Base-by-base conservation (phyloP, 345 rosid genomes). In the Cochlearia excelsa region DNA sequence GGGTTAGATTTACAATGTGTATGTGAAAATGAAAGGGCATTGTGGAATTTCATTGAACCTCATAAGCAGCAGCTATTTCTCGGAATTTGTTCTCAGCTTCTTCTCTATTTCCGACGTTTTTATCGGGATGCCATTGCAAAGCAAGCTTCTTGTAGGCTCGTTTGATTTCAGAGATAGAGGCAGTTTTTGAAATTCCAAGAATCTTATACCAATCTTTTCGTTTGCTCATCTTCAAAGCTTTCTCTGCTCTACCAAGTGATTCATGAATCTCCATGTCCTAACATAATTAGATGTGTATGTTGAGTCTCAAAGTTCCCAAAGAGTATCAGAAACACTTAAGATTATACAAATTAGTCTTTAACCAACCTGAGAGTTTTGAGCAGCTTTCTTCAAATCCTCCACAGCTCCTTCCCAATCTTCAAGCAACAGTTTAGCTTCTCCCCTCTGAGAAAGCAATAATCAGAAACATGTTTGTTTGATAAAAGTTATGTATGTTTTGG, bases 351-450 rank as follows among this genome's bases (percentile, higher is more conserved):
- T 3, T 23, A 30, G 51, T 31, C 26, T 70, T 57, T 51, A 51
- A 52, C 84, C 42, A 75, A 93, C 97, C 96, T 90, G 96, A 51
- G 97, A 87, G 56, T 60, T 67, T 71, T 90, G 84, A 69, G 97
- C 95, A 6, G 96, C 99, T 30, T 84, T 66, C 66, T 87, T 87
- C 40, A 90, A 67, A 77, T 94, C 99, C 42, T 79, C 86, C 52
- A 94, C 88, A 33, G 99, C 99, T 69, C 99, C 99, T 82, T 90
- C 97, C 92, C 92, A 94, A 61, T 94, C 97, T 79, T 94, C 99
- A 2, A 74, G 74, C 73, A 94, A 74, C 55, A 90, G 80, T 83
- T 87, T 90, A 69, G 99, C 97, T 80, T 94, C 95, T 60, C 96
- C 99, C 60, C 96, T 82, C 99, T 93, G 67, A 41, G 48, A 54